Evolutionary conservation across 2,329 filamentous ascomycete genomes (phyloP), one percentile per base, ranked within the genome.

Genomic region (Cladorrhinum sp.): DNA sequence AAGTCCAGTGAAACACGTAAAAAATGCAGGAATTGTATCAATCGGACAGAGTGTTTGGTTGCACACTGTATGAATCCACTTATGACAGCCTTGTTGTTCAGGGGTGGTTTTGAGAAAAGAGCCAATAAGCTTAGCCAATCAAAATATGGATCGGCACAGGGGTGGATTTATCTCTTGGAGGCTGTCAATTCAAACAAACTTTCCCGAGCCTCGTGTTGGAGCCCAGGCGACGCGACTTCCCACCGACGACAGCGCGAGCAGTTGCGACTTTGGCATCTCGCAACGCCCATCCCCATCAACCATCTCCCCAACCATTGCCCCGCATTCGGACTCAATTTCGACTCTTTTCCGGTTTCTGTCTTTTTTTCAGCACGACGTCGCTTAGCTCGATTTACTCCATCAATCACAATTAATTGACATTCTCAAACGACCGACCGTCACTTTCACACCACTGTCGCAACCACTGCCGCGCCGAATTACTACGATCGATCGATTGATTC

Each of bases 131-230:
- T 32, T 27, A 23, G 5, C 62, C 60, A 64, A 64, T 62, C 7
- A 57, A 13, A 38, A n/a, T 5, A 22, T 16, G 18, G 13, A 23
- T 8, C 10, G n/a, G n/a, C 16, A 12, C 58, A 63, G 1, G 61
- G 58, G 50, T 52, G 32, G 25, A 48, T 45, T 7, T 49, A 36
- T 45, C 38, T 41, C 52, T 48, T 54, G 45, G 41, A 54, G 45
- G 59, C 49, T 49, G 54, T 10, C 49, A 7, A 10, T 24, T 16
- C 38, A 54, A 38, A 41, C 49, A 12, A 22, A 20, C 45, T 20
- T 61, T 65, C 64, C n/a, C n/a, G n/a, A 65, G 64, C 64, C 64
- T 64, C 62, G 59, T 64, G 12, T 50, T 50, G 49, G 49, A 50
- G 49, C 49, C 22, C 49, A 24, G 13, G 20, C 59, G 22, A 53